These are phyloP conservation scores for Millerago galiae DNA, from an alignment of 805 yeast species.

Conservation along the genomic window DNA sequence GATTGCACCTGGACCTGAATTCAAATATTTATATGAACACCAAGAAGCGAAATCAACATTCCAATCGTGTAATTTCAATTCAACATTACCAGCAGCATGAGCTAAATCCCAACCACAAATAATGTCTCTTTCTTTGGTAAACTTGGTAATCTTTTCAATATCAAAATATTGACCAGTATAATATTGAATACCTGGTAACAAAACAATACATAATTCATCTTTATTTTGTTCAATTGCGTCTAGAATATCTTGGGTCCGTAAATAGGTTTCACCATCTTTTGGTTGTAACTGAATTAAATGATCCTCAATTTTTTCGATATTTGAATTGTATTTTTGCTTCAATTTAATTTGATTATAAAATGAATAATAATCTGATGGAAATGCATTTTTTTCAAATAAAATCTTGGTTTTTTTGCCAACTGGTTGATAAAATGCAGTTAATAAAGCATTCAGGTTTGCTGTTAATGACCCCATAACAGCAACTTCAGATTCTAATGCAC, in stretches of 20 bases:
- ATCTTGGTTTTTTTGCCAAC: slow-evolving; percentile 53
- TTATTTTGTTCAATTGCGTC: slow-evolving; percentile 46
- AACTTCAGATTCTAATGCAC: slow-evolving; percentile 70
- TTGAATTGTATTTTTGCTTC: slow-evolving; percentile 41
- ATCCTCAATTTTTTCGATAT: slow-evolving; percentile 34
- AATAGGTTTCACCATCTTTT: slow-evolving; percentile 44
- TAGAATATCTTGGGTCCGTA: slow-evolving; percentile 61
- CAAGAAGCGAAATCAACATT: slow-evolving; percentile 88
- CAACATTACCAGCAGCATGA: slow-evolving; percentile 88
- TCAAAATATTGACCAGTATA: slow-evolving; percentile 88
- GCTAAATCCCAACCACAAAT: slow-evolving; percentile 93
- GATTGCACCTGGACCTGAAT: slow-evolving; percentile 91
- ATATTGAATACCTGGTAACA: slow-evolving; percentile 86
- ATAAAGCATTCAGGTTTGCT: slow-evolving; percentile 67
- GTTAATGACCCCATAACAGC: slow-evolving; percentile 88
- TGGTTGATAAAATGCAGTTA: slow-evolving; percentile 74
- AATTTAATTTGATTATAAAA: slow-evolving; percentile 65
- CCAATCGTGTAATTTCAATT: slow-evolving; percentile 77
- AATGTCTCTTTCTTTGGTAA: slow-evolving; percentile 47
- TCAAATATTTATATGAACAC: slow-evolving; percentile 89
- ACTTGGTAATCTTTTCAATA: slow-evolving; percentile 59
- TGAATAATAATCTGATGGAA: slow-evolving; percentile 90
- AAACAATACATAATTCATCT: slow-evolving; percentile 61
- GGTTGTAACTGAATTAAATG: slow-evolving; percentile 61
- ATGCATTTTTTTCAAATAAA: slow-evolving; percentile 78